Evolutionary conservation across 768 basidiomycete species (phyloP), one percentile per base, ranked within the genome.

Genomic region (Dioszegia crocea): DNA sequence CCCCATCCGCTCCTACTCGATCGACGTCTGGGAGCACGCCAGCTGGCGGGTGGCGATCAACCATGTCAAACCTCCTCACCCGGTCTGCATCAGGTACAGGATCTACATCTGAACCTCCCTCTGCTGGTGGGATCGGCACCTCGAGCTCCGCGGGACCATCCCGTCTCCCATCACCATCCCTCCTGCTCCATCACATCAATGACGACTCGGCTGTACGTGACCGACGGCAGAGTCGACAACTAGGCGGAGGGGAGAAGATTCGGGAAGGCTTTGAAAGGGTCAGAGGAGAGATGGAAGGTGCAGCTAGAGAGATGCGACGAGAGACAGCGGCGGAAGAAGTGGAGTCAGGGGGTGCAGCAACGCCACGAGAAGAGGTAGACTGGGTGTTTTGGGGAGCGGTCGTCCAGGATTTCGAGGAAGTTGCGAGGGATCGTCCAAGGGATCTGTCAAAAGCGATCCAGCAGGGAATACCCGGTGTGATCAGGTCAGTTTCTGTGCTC

Each of bases 361-460:
- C 16, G 19, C 30, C 44, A 21, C 41, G 43, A 3, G 45, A 41
- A 8, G 56, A 51, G 3, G 66, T 75, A 0, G 73, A 75, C 59
- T 73, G 71, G 73, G 59, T 52, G 38, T 96, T 98, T 79, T 96
- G 96, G 96, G 93, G 92, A 0, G 83, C 82, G 10, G 93, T 99
- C 2, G 87, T 97, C 73, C 89, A 88, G 64, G 89, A 97, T 76
- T 99, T 98, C 73, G 88, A 91, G 72, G 80, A 78, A 3, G 94
- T 92, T 57, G 96, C 96, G 4, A 79, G 88, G 14, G 84, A 86
- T 50, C 80, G 85, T 56, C 83, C 94, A 3, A 85, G 88, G 62
- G 83, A 86, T 59, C 80, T 99, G 24, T 90, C 91, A 0, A 82
- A 82, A 67, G 94, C 92, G 3, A 99, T 99, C 53, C 91, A 96